phyloP scores from a whole-genome alignment of 495 filamentous ascomycete genomes.

The Cercophora newfieldiana region DNA sequence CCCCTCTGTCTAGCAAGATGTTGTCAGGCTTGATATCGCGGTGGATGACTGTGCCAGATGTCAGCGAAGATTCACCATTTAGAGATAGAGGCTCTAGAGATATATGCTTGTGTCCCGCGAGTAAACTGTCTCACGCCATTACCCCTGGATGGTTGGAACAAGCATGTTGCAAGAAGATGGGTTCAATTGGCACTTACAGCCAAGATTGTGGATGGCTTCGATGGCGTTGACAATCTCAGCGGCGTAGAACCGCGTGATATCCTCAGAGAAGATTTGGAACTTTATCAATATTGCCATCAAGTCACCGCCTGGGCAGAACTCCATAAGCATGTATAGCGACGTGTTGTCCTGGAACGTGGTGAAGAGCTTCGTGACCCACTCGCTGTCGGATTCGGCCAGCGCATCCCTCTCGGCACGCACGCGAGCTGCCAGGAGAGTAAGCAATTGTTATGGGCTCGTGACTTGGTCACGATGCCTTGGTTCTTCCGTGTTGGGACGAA shows the following conservation, averaged over 20 bases:
- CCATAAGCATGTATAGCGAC: slow-evolving; percentile 94
- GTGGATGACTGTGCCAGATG: too few relatives aligned
- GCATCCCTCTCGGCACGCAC: slow-evolving; percentile 93
- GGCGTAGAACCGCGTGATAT: slow-evolving; percentile 95
- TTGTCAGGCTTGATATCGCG: slow-evolving; percentile 50
- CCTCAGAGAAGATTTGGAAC: slow-evolving; percentile 93
- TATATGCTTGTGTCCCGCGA: too few relatives aligned
- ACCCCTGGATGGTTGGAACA: too few relatives aligned
- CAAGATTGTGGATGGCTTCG: slow-evolving; percentile 88
- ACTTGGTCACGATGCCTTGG: not conserved
- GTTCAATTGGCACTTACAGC: too few relatives aligned
- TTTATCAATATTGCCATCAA: slow-evolving; percentile 97
- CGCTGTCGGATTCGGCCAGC: slow-evolving; percentile 91
- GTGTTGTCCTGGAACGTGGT: slow-evolving; percentile 88
- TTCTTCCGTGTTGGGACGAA: too few relatives aligned
- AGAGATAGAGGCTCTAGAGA: too few relatives aligned
- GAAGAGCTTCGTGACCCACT: slow-evolving; percentile 91
- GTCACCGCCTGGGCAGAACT: slow-evolving; percentile 92
- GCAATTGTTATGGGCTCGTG: too few relatives aligned
- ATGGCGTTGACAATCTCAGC: slow-evolving; percentile 93
- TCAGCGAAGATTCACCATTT: too few relatives aligned
- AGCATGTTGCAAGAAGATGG: too few relatives aligned
- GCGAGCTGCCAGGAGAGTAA: slow-evolving; percentile 47
- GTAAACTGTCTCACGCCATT: too few relatives aligned
- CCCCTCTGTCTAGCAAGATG: slow-evolving; percentile 26